Evolutionary conservation across 1,284 basidiomycete genomes (phyloP), one percentile per base, ranked within the genome.

Genomic region (Heterobasidion occidentale): DNA sequence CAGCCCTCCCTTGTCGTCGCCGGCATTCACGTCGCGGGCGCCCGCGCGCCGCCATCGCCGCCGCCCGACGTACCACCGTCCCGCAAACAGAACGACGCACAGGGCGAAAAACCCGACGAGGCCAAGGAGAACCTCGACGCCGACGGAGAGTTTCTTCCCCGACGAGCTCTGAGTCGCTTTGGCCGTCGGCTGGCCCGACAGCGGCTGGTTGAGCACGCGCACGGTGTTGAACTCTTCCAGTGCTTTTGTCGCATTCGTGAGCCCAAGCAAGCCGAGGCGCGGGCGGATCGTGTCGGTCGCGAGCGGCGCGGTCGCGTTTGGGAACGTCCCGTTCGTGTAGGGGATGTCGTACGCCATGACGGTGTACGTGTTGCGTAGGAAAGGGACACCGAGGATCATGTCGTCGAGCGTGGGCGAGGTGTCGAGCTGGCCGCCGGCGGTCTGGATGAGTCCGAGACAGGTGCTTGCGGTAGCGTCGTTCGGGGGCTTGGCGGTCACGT

Each of bases 351-450:
- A 88, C 0, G 83, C 83, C 77, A 89, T 78, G 59, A 89, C 86
- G 19, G 79, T 82, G 66, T 90, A 90, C 4, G 80, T 77, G 63
- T 82, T 89, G 9, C 87, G 77, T 62, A 90, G 71, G 66, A 90
- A 90, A 0, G 88, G 83, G 0, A 88, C 83, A 34, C 88, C 88
- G 47, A 89, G 80, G 55, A 87, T 75, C 70, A 89, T 81, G 65
- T 89, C 86, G 0, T 78, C 79, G 34, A 80, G 69, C 11, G 59
- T 65, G 7, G 60, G 59, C 0, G 69, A 61, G 8, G 64, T 61
- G 1, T 66, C 63, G 47, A 86, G 74, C 8, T 67, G 60, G 7
- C 63, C 60, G 49, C 79, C 74, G 19, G 71, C 76, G 17, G 79
- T 68, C 64, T 89, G 87, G 60, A 90, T 84, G 49, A 86, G 69